Percentiles rank a stretch among this genome's conserved stretches.
Evolutionary conservation across 1,284 basidiomycete genomes (phyloP).

Genomic region (Ganoderma sinense): DNA sequence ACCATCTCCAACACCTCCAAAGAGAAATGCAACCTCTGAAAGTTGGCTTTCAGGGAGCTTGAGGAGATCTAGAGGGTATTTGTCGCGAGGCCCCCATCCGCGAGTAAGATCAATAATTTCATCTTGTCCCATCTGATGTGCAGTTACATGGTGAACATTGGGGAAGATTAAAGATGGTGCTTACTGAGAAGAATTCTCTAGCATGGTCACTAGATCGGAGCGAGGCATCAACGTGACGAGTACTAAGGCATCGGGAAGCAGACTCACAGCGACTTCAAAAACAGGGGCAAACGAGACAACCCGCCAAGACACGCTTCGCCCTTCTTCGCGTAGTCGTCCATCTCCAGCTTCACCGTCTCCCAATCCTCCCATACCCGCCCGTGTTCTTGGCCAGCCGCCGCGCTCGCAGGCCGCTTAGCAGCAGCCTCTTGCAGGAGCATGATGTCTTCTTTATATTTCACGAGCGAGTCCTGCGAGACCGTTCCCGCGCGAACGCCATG

Average conservation of each 20-base stretch:
- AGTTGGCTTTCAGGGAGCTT: slow-evolving; percentile 10
- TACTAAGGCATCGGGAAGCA: neutral
- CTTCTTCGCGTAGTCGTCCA: slow-evolving; percentile 8
- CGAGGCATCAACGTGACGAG: neutral
- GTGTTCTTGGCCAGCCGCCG: neutral
- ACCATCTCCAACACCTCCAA: slow-evolving; percentile 36
- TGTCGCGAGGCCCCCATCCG: slow-evolving; percentile 19
- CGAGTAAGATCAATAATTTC: slow-evolving; percentile 23
- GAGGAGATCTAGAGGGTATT: slow-evolving; percentile 18
- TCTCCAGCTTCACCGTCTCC: slow-evolving; percentile 10
- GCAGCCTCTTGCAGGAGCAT: slow-evolving; percentile 6
- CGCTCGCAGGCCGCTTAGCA: no score
- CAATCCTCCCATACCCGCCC: slow-evolving; percentile 14
- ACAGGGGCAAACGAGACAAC: slow-evolving; percentile 20
- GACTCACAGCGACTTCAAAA: slow-evolving; percentile 18
- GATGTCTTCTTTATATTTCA: neutral
- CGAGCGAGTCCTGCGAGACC: neutral
- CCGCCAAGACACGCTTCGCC: slow-evolving; percentile 2
- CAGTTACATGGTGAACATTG: neutral
- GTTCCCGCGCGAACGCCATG: slow-evolving; percentile 16
- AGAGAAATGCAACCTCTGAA: slow-evolving; percentile 26
- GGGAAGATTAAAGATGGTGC: neutral
- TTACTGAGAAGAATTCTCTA: slow-evolving; percentile 15
- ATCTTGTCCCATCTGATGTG: slow-evolving; percentile 25
- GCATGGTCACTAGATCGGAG: slow-evolving; percentile 5